Conservation (phyloP, 768 basidiomycete genomes). For the Termitomyces titanicus region DNA sequence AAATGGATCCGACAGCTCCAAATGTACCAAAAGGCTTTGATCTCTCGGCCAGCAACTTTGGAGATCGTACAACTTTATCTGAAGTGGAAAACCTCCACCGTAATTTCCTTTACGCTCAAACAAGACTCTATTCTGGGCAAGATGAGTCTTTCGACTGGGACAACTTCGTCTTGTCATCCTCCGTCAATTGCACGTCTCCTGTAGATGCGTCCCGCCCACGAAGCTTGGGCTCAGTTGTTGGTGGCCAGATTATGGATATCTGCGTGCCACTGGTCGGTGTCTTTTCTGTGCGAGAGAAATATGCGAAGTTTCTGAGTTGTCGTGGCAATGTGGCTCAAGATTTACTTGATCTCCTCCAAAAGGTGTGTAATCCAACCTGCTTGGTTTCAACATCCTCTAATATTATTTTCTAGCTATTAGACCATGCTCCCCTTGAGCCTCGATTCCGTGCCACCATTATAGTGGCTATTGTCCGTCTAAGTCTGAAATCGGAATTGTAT, state of each 20-base stretch:
- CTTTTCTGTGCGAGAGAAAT: not conserved
- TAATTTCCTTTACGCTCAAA: not conserved
- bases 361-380: not conserved
- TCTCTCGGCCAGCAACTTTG: not conserved
- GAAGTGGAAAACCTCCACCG: not conserved
- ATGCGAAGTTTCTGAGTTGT: not conserved
- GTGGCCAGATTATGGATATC: not conserved
- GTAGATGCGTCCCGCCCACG: not conserved
- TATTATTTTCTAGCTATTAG: slow-evolving; percentile 9
- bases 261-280: not conserved
- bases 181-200: not conserved
- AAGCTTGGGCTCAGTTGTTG: not conserved
- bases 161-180: not conserved
- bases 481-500: slow-evolving; percentile 18
- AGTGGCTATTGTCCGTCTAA: slow-evolving; percentile 19
- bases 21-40: not conserved
- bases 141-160: not conserved
- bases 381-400: not conserved
- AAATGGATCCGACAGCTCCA: not conserved
- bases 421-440: slow-evolving; percentile 10
- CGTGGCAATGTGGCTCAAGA: not conserved
- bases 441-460: slow-evolving; percentile 9
- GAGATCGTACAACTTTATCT: not conserved
- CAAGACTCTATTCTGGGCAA: not conserved
- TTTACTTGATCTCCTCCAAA: not conserved